Evolutionary conservation across 805 yeast species (phyloP).

Genomic region (Pichia occidentalis): DNA sequence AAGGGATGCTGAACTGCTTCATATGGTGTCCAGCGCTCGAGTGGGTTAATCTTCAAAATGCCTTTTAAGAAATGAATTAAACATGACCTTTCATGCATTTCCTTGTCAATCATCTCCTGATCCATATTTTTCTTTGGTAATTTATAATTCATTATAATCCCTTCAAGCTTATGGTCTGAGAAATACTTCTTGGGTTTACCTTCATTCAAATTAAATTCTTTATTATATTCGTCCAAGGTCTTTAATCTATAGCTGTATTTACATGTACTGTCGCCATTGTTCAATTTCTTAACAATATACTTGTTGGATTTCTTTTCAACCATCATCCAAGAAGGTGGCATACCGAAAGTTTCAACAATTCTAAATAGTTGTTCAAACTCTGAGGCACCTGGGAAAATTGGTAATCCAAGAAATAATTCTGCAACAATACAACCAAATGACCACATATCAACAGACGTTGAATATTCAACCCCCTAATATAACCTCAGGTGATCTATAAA

Average conservation of each 20-base stretch:
- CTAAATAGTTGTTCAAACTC: conserved; percentile 87
- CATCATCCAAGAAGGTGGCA: conserved; percentile 94
- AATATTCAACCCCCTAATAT: conserved; percentile 85
- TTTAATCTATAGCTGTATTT: conserved; percentile 35
- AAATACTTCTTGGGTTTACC: conserved; percentile 84
- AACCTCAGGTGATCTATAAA: conserved; percentile 93
- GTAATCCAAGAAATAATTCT: conserved; percentile 69
- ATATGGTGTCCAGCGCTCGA: conserved; percentile 95
- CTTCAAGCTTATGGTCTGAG: conserved; percentile 53
- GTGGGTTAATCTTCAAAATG: conserved; percentile 75
- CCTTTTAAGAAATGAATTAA: conserved; percentile 75
- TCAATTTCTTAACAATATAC: conserved; percentile 38
- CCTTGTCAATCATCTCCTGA: conserved; percentile 52
- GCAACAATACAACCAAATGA: conserved; percentile 56
- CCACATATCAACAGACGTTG: conserved; percentile 86
- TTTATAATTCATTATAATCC: conserved; percentile 72
- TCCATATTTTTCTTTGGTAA: conserved; percentile 55
- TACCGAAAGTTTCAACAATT: conserved; percentile 73
- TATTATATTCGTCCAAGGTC: conserved; percentile 41
- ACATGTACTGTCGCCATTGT: conserved; percentile 11
- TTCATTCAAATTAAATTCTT: conserved; percentile 53
- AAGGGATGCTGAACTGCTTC: conserved; percentile 93
- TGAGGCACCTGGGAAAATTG: conserved; percentile 90
- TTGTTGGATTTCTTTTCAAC: conserved; percentile 80
- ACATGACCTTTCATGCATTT: conserved; percentile 62